Percentiles rank a stretch among this genome's conserved stretches.
Evolutionary conservation across 1,284 basidiomycete species (phyloP).

Genomic region (Neonothopanus nambi): DNA sequence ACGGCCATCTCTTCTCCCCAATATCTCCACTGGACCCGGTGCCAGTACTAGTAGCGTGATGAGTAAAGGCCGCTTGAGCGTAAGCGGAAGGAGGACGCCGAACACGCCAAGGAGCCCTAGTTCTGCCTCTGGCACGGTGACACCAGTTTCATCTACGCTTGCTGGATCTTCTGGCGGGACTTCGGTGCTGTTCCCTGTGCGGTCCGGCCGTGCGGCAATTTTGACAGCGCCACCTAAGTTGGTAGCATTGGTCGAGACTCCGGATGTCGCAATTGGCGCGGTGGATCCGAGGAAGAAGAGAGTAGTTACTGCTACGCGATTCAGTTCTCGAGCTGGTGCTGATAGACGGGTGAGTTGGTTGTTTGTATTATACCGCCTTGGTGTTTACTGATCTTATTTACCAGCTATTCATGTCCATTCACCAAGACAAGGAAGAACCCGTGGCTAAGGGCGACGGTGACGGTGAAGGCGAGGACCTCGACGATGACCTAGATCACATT

Average conservation of each 20-base stretch:
- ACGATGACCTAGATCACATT: conserved; percentile 7
- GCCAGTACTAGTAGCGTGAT: conserved; percentile 6
- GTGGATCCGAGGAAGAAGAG: conserved; percentile 80
- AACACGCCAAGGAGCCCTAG: conserved; percentile 47
- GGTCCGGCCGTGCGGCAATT: conserved; percentile 67
- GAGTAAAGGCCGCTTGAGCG: conserved; percentile 30
- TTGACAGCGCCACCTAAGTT: conserved; percentile 78
- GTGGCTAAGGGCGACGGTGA: conserved; percentile 32
- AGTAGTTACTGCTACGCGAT: conserved; percentile 83
- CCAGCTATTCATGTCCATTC: conserved; percentile 80
- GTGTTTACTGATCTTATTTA: conserved; percentile 11
- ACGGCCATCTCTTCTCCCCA: conserved; percentile 42
- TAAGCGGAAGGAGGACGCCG: conserved; percentile 31
- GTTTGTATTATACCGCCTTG: conserved; percentile 5
- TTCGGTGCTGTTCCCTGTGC: conserved; percentile 41
- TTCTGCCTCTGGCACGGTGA: conserved; percentile 39
- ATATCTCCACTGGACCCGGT: conserved; percentile 17
- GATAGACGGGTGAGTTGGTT: conserved; percentile 63
- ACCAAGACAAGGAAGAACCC: conserved; percentile 53
- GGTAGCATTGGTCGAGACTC: conserved; percentile 79
- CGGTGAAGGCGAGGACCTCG: conserved; percentile 19
- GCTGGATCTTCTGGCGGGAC: conserved; percentile 24
- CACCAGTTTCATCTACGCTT: conserved; percentile 31
- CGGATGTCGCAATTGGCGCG: conserved; percentile 79
- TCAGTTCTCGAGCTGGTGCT: conserved; percentile 78